A percentile compares a stretch with the other conserved stretches of the same genome.
Conservation (phyloP, 2,329 filamentous ascomycete species). For the Penicillium sp. region DNA sequence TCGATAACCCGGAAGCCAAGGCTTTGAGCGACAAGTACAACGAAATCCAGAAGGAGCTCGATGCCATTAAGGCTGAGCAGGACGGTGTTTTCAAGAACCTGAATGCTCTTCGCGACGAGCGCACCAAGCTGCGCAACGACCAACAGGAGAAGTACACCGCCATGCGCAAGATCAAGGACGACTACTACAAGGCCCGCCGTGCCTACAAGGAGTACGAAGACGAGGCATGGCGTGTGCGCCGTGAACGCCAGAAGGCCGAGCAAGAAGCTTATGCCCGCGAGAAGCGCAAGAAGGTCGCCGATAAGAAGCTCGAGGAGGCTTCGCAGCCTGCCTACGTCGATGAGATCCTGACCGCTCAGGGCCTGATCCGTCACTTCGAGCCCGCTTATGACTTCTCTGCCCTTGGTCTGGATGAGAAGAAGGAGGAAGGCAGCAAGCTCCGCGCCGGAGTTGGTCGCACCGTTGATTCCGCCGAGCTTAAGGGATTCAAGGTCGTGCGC, state of each 20-base stretch:
- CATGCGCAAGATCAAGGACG: slow-evolving; percentile 84
- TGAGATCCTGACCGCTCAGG: slow-evolving; percentile 85
- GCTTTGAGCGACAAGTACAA: slow-evolving; percentile 82
- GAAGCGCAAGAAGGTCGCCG: slow-evolving; percentile 51
- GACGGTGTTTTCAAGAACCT: slow-evolving; percentile 87
- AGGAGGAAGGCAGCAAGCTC: slow-evolving; percentile 61
- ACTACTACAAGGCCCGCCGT: slow-evolving; percentile 76
- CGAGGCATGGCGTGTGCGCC: slow-evolving; percentile 69
- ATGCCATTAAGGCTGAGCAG: slow-evolving; percentile 85
- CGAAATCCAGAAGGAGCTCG: slow-evolving; percentile 80
- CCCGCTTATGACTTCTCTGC: slow-evolving; percentile 68
- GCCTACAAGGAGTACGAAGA: slow-evolving; percentile 81
- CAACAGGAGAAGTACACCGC: slow-evolving; percentile 81
- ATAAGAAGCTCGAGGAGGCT: slow-evolving; percentile 52
- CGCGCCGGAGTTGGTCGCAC: slow-evolving; percentile 75
- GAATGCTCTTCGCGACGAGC: slow-evolving; percentile 78
- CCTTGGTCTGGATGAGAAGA: slow-evolving; percentile 51
- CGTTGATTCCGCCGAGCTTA: slow-evolving; percentile 77
- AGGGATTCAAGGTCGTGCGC: slow-evolving; percentile 76
- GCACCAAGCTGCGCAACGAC: slow-evolving; percentile 74
- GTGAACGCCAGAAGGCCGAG: slow-evolving; percentile 78
- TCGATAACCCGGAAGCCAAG: slow-evolving; percentile 89
- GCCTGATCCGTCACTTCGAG: slow-evolving; percentile 86
- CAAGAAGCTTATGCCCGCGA: slow-evolving; percentile 55
- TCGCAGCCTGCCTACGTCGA: slow-evolving; percentile 80